A percentile compares a stretch with the other conserved stretches of the same genome.
Conservation (phyloP, 495 filamentous ascomycete species). For the Annulohypoxylon nitens region DNA sequence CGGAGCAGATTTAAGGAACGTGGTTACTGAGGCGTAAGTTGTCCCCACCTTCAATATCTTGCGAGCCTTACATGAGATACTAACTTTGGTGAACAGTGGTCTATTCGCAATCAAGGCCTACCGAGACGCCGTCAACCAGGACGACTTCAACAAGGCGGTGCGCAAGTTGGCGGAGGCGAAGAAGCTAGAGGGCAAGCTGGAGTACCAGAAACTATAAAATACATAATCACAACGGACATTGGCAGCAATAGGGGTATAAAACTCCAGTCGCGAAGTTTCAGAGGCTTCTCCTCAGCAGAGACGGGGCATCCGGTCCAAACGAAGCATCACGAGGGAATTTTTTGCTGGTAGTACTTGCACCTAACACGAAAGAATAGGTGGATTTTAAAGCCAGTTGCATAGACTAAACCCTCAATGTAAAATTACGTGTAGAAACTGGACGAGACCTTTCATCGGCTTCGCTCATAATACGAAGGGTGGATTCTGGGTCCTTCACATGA, state of each 20-base stretch:
- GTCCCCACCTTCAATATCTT: neutral
- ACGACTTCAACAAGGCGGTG: slow-evolving; percentile 99
- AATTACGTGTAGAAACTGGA: slow-evolving; percentile 29
- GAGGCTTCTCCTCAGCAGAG: neutral
- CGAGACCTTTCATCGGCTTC: slow-evolving; percentile 14
- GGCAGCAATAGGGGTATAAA: neutral
- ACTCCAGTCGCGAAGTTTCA: neutral
- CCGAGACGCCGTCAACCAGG: slow-evolving; percentile 93
- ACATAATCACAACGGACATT: slow-evolving; percentile 28
- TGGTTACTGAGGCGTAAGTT: slow-evolving; percentile 97
- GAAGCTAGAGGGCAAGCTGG: slow-evolving; percentile 97
- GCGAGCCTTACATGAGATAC: neutral
- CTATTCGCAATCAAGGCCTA: slow-evolving; percentile 98
- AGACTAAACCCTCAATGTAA: slow-evolving; percentile 31
- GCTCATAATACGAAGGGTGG: slow-evolving; percentile 26
- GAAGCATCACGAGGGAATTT: slow-evolving; percentile 19
- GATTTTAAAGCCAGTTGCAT: neutral
- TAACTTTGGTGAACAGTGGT: slow-evolving; percentile 68
- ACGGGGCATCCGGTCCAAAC: neutral
- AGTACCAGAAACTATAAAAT: slow-evolving; percentile 95
- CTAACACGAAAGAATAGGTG: neutral
- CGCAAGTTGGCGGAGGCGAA: slow-evolving; percentile 96
- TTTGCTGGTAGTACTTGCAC: neutral
- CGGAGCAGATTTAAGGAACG: slow-evolving; percentile 96
- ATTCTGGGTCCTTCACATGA: neutral